phyloP scores from a whole-genome alignment of 805 yeast species.

The Phaffomyces thermotolerans region DNA sequence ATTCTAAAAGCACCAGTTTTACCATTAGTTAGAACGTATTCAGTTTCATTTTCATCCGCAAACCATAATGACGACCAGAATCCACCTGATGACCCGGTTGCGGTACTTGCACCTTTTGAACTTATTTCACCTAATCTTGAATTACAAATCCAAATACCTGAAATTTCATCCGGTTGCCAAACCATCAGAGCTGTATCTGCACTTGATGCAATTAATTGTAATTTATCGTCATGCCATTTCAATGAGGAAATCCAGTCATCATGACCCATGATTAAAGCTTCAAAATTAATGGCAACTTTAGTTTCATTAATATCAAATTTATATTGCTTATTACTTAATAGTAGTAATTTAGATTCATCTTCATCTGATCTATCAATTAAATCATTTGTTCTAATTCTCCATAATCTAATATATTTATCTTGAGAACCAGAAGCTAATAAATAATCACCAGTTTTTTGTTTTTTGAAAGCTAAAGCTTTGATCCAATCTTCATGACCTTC shows the following conservation, averaged over 20 bases:
- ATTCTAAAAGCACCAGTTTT: slow-evolving; percentile 89
- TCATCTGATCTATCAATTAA: slow-evolving; percentile 50
- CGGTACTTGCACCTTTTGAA: slow-evolving; percentile 95
- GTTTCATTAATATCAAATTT: slow-evolving; percentile 38
- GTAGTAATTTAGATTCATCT: slow-evolving; percentile 41
- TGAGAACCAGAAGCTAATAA: slow-evolving; percentile 86
- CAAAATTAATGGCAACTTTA: slow-evolving; percentile 62
- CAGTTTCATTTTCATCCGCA: slow-evolving; percentile 27
- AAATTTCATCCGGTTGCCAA: slow-evolving; percentile 82
- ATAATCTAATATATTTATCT: slow-evolving; percentile 83
- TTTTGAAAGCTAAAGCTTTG: slow-evolving; percentile 55
- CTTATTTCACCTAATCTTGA: slow-evolving; percentile 85
- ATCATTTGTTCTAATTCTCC: slow-evolving; percentile 64
- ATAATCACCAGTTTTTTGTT: slow-evolving; percentile 41
- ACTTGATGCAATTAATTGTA: slow-evolving; percentile 71
- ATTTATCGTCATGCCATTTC: slow-evolving; percentile 59
- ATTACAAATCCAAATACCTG: slow-evolving; percentile 86
- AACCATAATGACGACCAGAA: slow-evolving; percentile 73
- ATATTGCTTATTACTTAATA: slow-evolving; percentile 68
- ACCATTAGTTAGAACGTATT: slow-evolving; percentile 71
- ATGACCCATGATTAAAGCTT: slow-evolving; percentile 94
- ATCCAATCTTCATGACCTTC: slow-evolving; percentile 98
- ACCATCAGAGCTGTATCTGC: slow-evolving; percentile 91
- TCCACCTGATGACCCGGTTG: slow-evolving; percentile 89
- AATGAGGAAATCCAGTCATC: slow-evolving; percentile 94